These are phyloP conservation scores for Colletotrichum agaves DNA, from an alignment of 2,329 filamentous ascomycete species.

Conservation along the genomic window DNA sequence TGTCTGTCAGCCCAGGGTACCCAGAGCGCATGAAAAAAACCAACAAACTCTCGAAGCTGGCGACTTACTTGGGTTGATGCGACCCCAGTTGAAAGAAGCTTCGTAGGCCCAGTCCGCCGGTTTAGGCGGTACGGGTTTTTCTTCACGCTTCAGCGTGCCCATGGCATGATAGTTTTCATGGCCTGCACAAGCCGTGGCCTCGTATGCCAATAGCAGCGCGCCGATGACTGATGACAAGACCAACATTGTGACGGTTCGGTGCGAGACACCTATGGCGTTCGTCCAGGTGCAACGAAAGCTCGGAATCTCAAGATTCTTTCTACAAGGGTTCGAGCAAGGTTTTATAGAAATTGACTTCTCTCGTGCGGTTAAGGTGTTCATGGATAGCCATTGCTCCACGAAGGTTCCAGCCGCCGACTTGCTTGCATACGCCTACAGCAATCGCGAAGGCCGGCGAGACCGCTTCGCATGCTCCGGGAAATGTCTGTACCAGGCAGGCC, in stretches of 20 bases:
- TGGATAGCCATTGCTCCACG: neutral
- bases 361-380: neutral
- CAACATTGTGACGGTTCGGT: neutral
- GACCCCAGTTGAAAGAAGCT: conserved; percentile 36
- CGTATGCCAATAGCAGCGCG: neutral
- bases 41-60: neutral
- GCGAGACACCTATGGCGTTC: neutral
- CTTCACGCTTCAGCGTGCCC: neutral
- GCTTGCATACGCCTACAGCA: neutral
- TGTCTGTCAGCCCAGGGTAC: neutral
- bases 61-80: conserved; percentile 28
- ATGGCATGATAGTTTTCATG: conserved; percentile 24
- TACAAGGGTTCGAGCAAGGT: neutral
- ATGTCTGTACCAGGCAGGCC: neutral
- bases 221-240: neutral
- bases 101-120: conserved; percentile 35
- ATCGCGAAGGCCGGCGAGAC: neutral
- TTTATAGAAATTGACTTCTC: neutral
- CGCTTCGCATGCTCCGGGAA: neutral
- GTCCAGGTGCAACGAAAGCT: neutral
- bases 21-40: neutral
- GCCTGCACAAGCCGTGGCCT: conserved; percentile 16
- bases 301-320: no score
- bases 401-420: neutral
- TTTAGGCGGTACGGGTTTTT: neutral